A percentile compares a stretch with the other conserved stretches of the same genome.
Conservation (phyloP, 1,284 basidiomycete genomes). For the Phenoliferia sp. region DNA sequence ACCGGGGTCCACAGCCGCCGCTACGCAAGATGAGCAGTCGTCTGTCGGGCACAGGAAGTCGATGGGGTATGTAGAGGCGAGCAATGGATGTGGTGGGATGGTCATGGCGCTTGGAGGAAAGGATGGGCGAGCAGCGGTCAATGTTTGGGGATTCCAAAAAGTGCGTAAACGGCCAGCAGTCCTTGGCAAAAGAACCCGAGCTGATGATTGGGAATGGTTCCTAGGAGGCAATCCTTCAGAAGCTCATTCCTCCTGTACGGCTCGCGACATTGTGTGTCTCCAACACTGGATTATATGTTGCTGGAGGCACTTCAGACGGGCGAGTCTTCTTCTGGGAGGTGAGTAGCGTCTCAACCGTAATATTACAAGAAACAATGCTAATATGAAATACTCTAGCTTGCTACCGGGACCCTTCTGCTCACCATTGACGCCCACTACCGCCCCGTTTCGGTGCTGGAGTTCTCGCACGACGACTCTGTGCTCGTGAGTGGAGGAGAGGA, state of each 20-base stretch:
- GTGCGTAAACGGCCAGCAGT: constrained; percentile 29
- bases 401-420: constrained; percentile 81
- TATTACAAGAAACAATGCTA: neutral
- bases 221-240: constrained; percentile 79
- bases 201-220: neutral
- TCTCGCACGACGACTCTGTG: constrained; percentile 72
- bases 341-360: constrained; percentile 41
- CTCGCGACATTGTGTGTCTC: constrained; percentile 73
- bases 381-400: constrained; percentile 53
- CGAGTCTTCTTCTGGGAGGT: constrained; percentile 95
- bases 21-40: neutral
- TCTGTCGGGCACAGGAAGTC: constrained; percentile 29
- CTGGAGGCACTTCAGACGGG: constrained; percentile 80
- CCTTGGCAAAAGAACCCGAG: neutral
- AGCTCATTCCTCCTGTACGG: constrained; percentile 85
- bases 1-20: neutral
- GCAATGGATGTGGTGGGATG: constrained; percentile 41
- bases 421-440: constrained; percentile 96
- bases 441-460: constrained; percentile 71
- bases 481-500: constrained; percentile 85
- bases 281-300: constrained; percentile 67
- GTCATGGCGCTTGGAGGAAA: constrained; percentile 43
- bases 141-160: constrained; percentile 49
- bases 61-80: constrained; percentile 38
- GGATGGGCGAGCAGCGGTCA: constrained; percentile 44